These are phyloP conservation scores for Colletotrichum karsti DNA, from an alignment of 2,329 filamentous ascomycete genomes.

Conservation along the genomic window DNA sequence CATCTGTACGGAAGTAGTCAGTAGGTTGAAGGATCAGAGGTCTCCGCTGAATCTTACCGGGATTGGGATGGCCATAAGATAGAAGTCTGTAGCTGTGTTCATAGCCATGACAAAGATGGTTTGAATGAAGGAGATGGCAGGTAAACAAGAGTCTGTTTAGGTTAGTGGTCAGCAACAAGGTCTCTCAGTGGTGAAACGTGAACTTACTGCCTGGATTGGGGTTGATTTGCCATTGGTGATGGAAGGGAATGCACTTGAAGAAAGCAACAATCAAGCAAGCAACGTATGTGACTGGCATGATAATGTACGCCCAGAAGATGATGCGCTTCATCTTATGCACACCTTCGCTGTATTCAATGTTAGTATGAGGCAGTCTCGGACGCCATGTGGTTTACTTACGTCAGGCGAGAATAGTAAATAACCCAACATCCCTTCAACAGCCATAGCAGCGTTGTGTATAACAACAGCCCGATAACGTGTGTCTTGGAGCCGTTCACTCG, in stretches of 20 bases:
- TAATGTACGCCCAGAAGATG: conserved; percentile 9
- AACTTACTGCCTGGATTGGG: conserved; percentile 36
- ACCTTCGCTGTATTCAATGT: neutral
- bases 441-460: conserved; percentile 61
- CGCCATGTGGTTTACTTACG: conserved; percentile 38
- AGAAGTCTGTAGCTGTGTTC: conserved; percentile 18
- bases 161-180: neutral
- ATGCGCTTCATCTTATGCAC: conserved; percentile 13
- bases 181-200: accelerated
- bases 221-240: conserved; percentile 59
- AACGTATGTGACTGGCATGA: conserved; percentile 18
- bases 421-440: conserved; percentile 59
- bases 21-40: neutral
- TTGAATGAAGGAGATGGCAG: conserved; percentile 7
- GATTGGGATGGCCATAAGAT: conserved; percentile 14
- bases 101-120: conserved; percentile 22
- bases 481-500: conserved; percentile 61
- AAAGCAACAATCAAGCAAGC: conserved; percentile 44
- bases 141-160: neutral
- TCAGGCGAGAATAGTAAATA: conserved; percentile 60
- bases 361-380: neutral
- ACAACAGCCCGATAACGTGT: conserved; percentile 58
- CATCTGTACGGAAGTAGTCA: neutral
- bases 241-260: conserved; percentile 49
- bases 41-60: neutral